Conservation (phyloP, 2,329 filamentous ascomycete species). For the Neofusicoccum cordaticola region DNA sequence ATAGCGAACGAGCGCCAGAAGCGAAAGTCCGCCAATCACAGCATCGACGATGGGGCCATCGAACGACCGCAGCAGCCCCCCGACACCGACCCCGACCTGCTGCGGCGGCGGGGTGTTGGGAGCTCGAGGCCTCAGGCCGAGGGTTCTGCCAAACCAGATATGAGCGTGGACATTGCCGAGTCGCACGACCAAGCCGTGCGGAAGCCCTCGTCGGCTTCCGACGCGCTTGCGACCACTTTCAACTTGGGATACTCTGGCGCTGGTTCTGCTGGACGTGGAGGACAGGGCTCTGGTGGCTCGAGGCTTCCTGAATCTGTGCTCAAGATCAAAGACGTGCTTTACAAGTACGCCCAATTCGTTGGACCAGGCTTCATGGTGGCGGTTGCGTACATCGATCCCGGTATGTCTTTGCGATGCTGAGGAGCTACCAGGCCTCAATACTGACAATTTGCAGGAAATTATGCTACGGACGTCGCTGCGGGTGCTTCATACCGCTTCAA, state of each 20-base stretch:
- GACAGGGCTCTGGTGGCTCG: background rate
- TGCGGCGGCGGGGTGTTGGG: slow-evolving; percentile 9
- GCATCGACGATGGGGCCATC: slow-evolving; percentile 22
- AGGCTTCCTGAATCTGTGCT: background rate
- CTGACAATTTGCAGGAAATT: slow-evolving; percentile 53
- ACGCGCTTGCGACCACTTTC: background rate
- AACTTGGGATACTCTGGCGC: background rate
- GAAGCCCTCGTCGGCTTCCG: background rate
- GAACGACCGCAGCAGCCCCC: slow-evolving; percentile 17
- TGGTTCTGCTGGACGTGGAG: background rate
- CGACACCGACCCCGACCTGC: background rate
- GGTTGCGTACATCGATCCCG: slow-evolving; percentile 51
- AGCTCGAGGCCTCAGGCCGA: background rate
- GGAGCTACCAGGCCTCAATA: background rate
- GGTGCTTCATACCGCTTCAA: slow-evolving; percentile 64
- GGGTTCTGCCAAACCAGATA: background rate
- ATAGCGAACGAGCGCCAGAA: slow-evolving; percentile 58
- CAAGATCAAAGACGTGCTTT: slow-evolving; percentile 25
- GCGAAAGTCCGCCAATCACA: slow-evolving; percentile 39
- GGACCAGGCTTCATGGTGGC: slow-evolving; percentile 65
- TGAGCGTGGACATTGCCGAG: background rate
- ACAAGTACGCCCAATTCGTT: slow-evolving; percentile 57
- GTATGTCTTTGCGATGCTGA: slow-evolving; percentile 22
- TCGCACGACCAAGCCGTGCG: background rate
- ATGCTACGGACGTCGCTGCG: slow-evolving; percentile 67